Evolutionary conservation across 2,329 filamentous ascomycete genomes (phyloP).

Genomic region (Aspergillus neotritici): DNA sequence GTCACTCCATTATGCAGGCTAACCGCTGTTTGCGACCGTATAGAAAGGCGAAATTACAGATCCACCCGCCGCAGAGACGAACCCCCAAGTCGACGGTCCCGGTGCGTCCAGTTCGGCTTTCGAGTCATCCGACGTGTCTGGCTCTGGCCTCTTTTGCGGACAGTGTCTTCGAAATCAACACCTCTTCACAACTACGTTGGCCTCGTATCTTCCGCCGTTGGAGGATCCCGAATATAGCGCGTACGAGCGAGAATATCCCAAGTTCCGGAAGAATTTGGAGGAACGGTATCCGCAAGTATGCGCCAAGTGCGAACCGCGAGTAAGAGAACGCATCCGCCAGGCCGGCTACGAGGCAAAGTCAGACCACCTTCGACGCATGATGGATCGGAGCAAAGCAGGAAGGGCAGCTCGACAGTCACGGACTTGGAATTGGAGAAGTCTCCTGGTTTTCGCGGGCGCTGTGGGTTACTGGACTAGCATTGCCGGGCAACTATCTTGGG

Average conservation of each 20-base stretch:
- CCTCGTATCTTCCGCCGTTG: conserved; percentile 67
- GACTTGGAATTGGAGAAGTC: conserved; percentile 40
- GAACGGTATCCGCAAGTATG: conserved; percentile 85
- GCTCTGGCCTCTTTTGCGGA: conserved; percentile 58
- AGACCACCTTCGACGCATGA: conserved; percentile 69
- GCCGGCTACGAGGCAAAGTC: conserved; percentile 77
- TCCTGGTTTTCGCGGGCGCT: conserved; percentile 41
- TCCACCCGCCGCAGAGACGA: conserved; percentile 62
- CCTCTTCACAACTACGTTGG: conserved; percentile 67
- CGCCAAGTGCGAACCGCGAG: conserved; percentile 67
- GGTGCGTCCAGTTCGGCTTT: conserved; percentile 44
- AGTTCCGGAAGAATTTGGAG: conserved; percentile 68
- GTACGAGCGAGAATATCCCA: conserved; percentile 63
- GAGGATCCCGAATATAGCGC: conserved; percentile 63
- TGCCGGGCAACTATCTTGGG: conserved; percentile 40
- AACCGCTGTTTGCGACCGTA: conserved; percentile 17
- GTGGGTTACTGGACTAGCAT: conserved; percentile 40
- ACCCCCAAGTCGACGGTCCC: conserved; percentile 30
- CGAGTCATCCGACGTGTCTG: conserved; percentile 25
- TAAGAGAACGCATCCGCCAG: conserved; percentile 62
- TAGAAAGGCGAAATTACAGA: conserved; percentile 87
- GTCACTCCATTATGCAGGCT: conserved; percentile 1
- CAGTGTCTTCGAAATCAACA: conserved; percentile 86
- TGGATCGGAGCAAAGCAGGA: conserved; percentile 54
- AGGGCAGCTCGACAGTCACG: conserved; percentile 28